Evolutionary conservation across 2,329 filamentous ascomycete species (phyloP).

Genomic region (Coniochaeta pulveracea): DNA sequence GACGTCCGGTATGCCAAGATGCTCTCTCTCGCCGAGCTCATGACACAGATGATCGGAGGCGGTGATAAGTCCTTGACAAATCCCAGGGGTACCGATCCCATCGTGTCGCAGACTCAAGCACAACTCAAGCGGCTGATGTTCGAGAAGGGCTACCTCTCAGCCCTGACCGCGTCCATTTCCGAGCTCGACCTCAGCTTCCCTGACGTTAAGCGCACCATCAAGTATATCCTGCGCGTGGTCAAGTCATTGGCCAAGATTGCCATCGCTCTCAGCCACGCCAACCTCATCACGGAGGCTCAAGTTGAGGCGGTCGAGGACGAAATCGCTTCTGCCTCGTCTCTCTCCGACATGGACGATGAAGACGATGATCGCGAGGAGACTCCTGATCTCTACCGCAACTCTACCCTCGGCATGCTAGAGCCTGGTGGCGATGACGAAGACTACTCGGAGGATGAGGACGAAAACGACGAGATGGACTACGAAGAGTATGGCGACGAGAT

Average conservation of each 20-base stretch:
- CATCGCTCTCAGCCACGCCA: constrained; percentile 71
- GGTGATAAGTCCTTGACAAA: constrained; percentile 51
- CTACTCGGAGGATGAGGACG: constrained; percentile 59
- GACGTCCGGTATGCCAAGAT: constrained; percentile 83
- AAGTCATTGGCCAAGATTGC: constrained; percentile 81
- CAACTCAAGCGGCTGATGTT: constrained; percentile 94
- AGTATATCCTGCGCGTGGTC: constrained; percentile 86
- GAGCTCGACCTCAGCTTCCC: constrained; percentile 95
- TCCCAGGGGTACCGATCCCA: constrained; percentile 19
- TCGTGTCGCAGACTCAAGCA: constrained; percentile 51
- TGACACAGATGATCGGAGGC: constrained; percentile 82
- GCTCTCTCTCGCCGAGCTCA: constrained; percentile 79
- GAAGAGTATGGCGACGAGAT: constrained; percentile 88
- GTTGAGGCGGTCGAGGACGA: constrained; percentile 71
- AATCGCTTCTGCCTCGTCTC: constrained; percentile 74
- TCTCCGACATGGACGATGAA: constrained; percentile 79
- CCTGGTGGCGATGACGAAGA: constrained; percentile 71
- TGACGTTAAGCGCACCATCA: constrained; percentile 84
- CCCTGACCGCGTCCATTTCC: constrained; percentile 82
- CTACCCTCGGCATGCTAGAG: constrained; percentile 89
- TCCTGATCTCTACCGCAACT: constrained; percentile 93
- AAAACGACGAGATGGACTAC: constrained; percentile 86
- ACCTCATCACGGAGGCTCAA: constrained; percentile 60
- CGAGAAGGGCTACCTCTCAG: constrained; percentile 88
- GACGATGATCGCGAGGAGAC: constrained; percentile 82